Percentiles rank a stretch among this genome's conserved stretches.
Conservation (phyloP, 345 rosid genomes). For the Trapa bicornis region DNA sequence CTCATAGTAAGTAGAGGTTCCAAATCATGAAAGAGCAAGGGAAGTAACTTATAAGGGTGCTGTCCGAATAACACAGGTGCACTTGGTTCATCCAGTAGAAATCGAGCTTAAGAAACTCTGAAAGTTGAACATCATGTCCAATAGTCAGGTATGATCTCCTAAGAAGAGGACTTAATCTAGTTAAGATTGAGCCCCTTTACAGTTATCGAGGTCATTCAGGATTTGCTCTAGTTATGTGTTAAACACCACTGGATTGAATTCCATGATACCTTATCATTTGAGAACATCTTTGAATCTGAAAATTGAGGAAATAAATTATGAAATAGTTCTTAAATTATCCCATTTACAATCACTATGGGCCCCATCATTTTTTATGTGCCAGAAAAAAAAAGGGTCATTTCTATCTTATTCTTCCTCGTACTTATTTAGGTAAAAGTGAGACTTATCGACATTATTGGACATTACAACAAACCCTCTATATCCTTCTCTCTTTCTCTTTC, state of each 20-base stretch:
- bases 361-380: too few species aligned
- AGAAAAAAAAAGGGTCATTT: too few species aligned
- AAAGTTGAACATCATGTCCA: too few species aligned
- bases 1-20: slow-evolving; percentile 17
- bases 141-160: slow-evolving; percentile 31
- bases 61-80: slow-evolving; percentile 9
- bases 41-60: slow-evolving; percentile 26
- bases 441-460: too few species aligned
- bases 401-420: too few species aligned
- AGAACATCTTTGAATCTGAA: slow-evolving; percentile 26
- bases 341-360: too few species aligned
- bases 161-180: slow-evolving; percentile 48
- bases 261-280: slow-evolving; percentile 41
- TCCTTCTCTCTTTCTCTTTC: too few species aligned
- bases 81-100: too few species aligned
- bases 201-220: slow-evolving; percentile 42
- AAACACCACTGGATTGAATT: slow-evolving; percentile 45
- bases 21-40: slow-evolving; percentile 22
- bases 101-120: too few species aligned
- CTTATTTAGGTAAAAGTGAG: too few species aligned
- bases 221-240: slow-evolving; percentile 51
- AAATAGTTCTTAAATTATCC: too few species aligned
- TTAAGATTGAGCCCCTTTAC: slow-evolving; percentile 52
- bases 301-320: slow-evolving; percentile 20
- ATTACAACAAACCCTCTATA: too few species aligned